phyloP scores from a whole-genome alignment of 352 stramenopile genomes.

The Phytophthora tentaculata region DNA sequence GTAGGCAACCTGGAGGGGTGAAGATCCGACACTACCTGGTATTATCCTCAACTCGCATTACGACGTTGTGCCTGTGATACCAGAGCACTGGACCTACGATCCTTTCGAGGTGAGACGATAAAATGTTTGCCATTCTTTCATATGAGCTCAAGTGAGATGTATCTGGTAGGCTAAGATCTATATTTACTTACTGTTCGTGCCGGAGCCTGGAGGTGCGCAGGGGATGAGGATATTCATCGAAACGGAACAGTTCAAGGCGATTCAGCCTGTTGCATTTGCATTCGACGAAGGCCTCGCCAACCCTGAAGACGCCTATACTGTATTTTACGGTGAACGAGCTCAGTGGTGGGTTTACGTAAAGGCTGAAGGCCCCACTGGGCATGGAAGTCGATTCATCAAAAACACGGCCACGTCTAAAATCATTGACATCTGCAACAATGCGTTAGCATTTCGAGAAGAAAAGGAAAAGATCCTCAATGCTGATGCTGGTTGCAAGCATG shows the following conservation, averaged over 20 bases:
- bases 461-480: constrained; percentile 86
- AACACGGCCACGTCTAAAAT: constrained; percentile 96
- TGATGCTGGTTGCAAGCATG: constrained; percentile 90
- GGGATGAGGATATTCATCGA: constrained; percentile 94
- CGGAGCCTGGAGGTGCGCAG: constrained; percentile 92
- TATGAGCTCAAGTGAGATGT: constrained; percentile 75
- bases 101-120: constrained; percentile 81
- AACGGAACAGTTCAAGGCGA: constrained; percentile 78
- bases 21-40: constrained; percentile 83
- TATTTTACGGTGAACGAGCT: constrained; percentile 96
- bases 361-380: constrained; percentile 77
- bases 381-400: constrained; percentile 95
- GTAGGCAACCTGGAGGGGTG: constrained; percentile 89
- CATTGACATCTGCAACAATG: constrained; percentile 88
- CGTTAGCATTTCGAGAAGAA: constrained; percentile 87
- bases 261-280: constrained; percentile 90
- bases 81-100: constrained; percentile 90
- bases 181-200: constrained; percentile 94
- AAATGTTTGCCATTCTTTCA: background rate
- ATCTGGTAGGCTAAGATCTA: constrained; percentile 76
- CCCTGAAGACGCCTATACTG: constrained; percentile 89
- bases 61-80: constrained; percentile 94
- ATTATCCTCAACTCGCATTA: constrained; percentile 97
- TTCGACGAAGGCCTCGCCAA: constrained; percentile 96
- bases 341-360: constrained; percentile 94